Evolutionary conservation across 2,329 filamentous ascomycete genomes (phyloP).

Genomic region (Colletotrichum sp.): DNA sequence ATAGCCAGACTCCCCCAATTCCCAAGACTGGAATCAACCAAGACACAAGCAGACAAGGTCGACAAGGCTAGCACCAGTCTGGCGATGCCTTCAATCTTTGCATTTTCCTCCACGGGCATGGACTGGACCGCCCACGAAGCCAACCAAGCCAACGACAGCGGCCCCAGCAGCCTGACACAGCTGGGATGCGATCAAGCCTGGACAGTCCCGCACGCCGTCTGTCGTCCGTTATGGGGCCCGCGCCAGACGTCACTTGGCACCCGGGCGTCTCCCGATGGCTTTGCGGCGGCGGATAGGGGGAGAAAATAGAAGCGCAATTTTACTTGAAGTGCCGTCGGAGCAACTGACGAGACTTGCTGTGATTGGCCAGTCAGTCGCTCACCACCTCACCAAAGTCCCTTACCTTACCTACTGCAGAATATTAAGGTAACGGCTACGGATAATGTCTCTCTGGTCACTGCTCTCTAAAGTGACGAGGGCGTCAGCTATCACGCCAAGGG

Average conservation of each 20-base stretch:
- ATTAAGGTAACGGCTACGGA: neutral
- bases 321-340: neutral
- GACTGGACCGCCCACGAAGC: neutral
- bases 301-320: constrained; percentile 14
- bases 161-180: constrained; percentile 11
- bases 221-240: neutral
- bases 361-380: neutral
- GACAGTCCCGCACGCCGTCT: neutral
- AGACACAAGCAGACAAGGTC: constrained; percentile 9
- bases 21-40: constrained; percentile 3
- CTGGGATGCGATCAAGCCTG: neutral
- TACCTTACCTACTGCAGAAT: neutral
- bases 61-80: neutral
- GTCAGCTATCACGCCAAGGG: neutral
- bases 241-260: constrained; percentile 8
- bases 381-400: neutral
- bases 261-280: neutral
- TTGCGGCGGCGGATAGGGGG: neutral
- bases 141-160: neutral
- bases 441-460: neutral
- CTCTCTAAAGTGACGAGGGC: neutral
- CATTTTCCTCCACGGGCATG: neutral
- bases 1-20: neutral
- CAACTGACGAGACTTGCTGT: neutral
- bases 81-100: neutral